Percentiles rank a stretch among this genome's conserved stretches.
These are phyloP conservation scores for Blastocystis sp. DNA, from an alignment of 352 stramenopile genomes.

Conservation along the genomic window DNA sequence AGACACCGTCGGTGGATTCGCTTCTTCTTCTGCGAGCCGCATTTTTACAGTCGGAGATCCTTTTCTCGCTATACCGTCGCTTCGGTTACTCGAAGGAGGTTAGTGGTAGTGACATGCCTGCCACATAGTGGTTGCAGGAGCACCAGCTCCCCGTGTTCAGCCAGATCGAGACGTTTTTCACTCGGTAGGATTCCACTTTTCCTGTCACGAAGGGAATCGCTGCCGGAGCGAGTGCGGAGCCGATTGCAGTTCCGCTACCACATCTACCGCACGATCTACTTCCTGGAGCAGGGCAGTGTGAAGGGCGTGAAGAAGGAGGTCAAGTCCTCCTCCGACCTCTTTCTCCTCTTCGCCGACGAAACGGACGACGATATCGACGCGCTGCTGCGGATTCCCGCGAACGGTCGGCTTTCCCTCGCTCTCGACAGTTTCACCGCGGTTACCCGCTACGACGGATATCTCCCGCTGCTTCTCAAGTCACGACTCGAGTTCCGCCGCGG, in stretches of 20 bases:
- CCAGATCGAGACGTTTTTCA: constrained; percentile 10
- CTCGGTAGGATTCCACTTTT: not conserved
- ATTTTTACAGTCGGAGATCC: not conserved
- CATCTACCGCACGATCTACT: constrained; percentile 32
- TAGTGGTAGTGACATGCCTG: not conserved
- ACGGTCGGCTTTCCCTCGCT: not conserved
- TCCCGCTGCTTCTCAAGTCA: not conserved
- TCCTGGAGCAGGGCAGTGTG: constrained; percentile 46
- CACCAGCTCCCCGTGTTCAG: not conserved
- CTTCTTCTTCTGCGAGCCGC: not conserved
- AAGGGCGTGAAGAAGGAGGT: constrained; percentile 54
- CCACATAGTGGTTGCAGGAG: constrained; percentile 20
- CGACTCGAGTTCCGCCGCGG: constrained; percentile 44
- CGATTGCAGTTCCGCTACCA: constrained; percentile 31
- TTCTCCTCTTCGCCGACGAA: not conserved
- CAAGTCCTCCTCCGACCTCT: not conserved
- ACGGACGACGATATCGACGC: not conserved
- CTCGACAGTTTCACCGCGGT: not conserved
- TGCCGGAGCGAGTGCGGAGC: not conserved
- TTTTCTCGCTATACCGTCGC: constrained; percentile 1
- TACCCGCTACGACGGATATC: not conserved
- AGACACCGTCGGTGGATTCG: not conserved
- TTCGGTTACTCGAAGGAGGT: constrained; percentile 10
- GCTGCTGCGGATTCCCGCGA: not conserved
- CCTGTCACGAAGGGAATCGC: not conserved